Conservation (phyloP, 2,329 filamentous ascomycete species). For the Aspergillus pseudoglaucus region DNA sequence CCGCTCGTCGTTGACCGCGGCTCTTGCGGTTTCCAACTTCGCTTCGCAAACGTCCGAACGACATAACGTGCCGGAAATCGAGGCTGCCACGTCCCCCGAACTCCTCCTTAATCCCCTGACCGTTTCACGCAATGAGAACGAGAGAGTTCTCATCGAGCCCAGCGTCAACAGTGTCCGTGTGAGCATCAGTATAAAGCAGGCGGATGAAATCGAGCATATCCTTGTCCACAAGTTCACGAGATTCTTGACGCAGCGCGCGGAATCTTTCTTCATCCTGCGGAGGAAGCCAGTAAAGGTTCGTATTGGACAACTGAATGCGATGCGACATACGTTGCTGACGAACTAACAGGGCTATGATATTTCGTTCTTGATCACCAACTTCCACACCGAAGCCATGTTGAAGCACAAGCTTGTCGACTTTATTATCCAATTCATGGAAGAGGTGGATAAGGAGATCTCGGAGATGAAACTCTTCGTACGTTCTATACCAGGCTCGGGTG, state of each 20-base stretch:
- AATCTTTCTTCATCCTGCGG: conserved; percentile 93
- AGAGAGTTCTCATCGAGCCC: conserved; percentile 91
- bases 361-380: conserved; percentile 97
- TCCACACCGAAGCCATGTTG: conserved; percentile 96
- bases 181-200: conserved; percentile 99
- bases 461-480: conserved; percentile 99
- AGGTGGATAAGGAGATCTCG: conserved; percentile 99
- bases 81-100: conserved; percentile 87
- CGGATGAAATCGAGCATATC: conserved; percentile 97
- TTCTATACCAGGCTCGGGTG: not conserved
- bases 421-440: conserved; percentile 99
- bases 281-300: conserved; percentile 88
- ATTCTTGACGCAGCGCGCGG: conserved; percentile 91
- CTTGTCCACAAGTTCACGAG: conserved; percentile 97
- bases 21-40: conserved; percentile 92
- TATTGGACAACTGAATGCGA: not conserved
- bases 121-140: conserved; percentile 91
- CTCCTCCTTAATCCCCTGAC: conserved; percentile 86
- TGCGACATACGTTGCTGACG: conserved; percentile 11
- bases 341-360: conserved; percentile 84
- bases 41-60: conserved; percentile 93
- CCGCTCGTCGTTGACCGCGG: conserved; percentile 86
- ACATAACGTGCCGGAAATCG: conserved; percentile 97
- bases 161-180: conserved; percentile 95
- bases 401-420: conserved; percentile 99